A percentile compares a stretch with the other conserved stretches of the same genome.
phyloP scores from a whole-genome alignment of 225 moss, liverwort and hornwort genomes.

The Polytrichum commune region DNA sequence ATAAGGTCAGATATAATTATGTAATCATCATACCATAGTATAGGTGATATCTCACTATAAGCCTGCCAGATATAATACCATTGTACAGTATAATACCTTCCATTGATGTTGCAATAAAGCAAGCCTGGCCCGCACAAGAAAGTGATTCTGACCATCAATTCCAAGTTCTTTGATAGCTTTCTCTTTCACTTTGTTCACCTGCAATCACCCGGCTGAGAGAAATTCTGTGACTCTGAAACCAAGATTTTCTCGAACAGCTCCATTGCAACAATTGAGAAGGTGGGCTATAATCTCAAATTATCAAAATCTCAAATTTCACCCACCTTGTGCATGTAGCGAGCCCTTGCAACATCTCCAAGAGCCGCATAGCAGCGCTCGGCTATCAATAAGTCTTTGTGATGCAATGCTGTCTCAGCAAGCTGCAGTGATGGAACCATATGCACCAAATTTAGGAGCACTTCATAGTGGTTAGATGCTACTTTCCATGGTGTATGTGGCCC shows the following conservation, averaged over 20 bases:
- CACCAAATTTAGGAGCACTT: no score
- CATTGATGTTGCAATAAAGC: conserved; percentile 90
- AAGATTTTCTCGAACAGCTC: no score
- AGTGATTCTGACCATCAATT: conserved; percentile 67
- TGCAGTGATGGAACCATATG: conserved; percentile 20
- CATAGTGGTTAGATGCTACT: no score
- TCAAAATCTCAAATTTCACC: background rate
- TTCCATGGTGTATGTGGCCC: no score
- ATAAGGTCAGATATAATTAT: background rate
- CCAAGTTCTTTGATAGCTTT: conserved; percentile 51
- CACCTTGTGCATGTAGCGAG: conserved; percentile 89
- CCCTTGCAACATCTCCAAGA: conserved; percentile 90
- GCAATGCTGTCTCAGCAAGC: conserved; percentile 78
- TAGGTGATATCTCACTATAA: no score
- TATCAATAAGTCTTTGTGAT: conserved; percentile 57
- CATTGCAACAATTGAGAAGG: no score
- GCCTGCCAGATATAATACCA: background rate
- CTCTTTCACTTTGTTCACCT: conserved; percentile 70
- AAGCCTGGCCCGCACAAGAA: conserved; percentile 76
- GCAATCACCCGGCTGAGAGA: background rate
- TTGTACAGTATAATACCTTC: conserved; percentile 51
- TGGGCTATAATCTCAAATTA: no score
- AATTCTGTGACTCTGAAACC: no score
- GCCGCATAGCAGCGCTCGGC: conserved; percentile 94
- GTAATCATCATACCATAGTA: no score